These are phyloP conservation scores for Phytophthora capsici DNA, from an alignment of 352 stramenopile genomes.

Conservation along the genomic window DNA sequence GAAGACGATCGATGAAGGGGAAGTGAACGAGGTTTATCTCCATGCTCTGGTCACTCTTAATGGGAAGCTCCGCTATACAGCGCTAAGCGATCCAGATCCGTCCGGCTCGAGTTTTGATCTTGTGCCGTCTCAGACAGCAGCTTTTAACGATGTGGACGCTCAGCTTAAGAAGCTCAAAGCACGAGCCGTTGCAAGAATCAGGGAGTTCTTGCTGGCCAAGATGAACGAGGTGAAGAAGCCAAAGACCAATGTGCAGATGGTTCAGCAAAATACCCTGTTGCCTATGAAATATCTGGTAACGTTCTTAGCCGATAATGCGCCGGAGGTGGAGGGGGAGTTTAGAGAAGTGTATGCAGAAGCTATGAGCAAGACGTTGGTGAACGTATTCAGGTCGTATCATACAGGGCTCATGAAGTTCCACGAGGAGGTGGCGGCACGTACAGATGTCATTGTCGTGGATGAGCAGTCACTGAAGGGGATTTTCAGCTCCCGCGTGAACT, in stretches of 20 bases:
- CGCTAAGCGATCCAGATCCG: conserved; percentile 58
- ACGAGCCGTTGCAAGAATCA: conserved; percentile 74
- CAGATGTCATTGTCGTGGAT: conserved; percentile 96
- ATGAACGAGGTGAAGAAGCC: conserved; percentile 95
- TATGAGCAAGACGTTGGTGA: conserved; percentile 96
- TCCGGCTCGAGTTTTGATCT: conserved; percentile 87
- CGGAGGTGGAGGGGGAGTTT: conserved; percentile 95
- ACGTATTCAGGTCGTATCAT: conserved; percentile 98
- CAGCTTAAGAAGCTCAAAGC: conserved; percentile 92
- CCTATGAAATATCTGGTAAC: conserved; percentile 96
- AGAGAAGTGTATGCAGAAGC: conserved; percentile 96
- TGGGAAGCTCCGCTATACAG: conserved; percentile 92
- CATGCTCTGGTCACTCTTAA: conserved; percentile 94
- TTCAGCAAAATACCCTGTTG: conserved; percentile 97
- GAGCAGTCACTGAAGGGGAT: conserved; percentile 92
- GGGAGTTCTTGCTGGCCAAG: conserved; percentile 95
- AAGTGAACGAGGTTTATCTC: conserved; percentile 95
- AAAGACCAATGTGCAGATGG: conserved; percentile 98
- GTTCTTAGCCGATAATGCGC: conserved; percentile 94
- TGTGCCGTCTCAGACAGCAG: conserved; percentile 87
- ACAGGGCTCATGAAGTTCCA: conserved; percentile 95
- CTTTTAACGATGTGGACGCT: conserved; percentile 93
- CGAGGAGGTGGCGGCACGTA: conserved; percentile 90
- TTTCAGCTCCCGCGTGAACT: conserved; percentile 90
- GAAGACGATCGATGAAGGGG: conserved; percentile 92